Conservation (phyloP, 768 basidiomycete genomes). For the Suillus spraguei region DNA sequence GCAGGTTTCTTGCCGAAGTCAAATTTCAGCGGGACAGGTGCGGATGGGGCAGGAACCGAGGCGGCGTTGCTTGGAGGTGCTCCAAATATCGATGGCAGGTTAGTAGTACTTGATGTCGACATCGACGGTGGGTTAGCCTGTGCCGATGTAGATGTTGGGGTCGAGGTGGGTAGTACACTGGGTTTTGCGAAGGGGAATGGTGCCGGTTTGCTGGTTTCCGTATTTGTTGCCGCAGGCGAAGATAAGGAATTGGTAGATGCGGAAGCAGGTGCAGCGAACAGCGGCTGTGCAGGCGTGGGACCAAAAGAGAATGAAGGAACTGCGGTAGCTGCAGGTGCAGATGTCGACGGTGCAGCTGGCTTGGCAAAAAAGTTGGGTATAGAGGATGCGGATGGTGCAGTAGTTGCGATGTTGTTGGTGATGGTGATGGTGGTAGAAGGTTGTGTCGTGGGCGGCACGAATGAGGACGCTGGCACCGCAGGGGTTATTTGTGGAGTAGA, state of each 20-base stretch:
- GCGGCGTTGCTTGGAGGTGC: slow-evolving; percentile 14
- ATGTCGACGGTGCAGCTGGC: slow-evolving; percentile 23
- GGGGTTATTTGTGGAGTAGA: slow-evolving; percentile 16
- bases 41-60: slow-evolving; percentile 12
- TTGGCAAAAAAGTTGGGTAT: slow-evolving; percentile 16
- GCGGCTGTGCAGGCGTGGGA: slow-evolving; percentile 6
- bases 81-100: slow-evolving; percentile 23
- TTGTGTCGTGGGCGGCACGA: slow-evolving; percentile 19
- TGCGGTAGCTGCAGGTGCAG: slow-evolving; percentile 14
- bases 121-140: slow-evolving; percentile 22
- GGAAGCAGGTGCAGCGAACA: neutral
- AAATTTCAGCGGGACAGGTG: slow-evolving; percentile 16
- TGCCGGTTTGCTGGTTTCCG: slow-evolving; percentile 16
- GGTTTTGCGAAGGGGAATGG: slow-evolving; percentile 11
- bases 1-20: slow-evolving; percentile 14
- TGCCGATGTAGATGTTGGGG: slow-evolving; percentile 8
- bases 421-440: slow-evolving; percentile 11
- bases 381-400: slow-evolving; percentile 8
- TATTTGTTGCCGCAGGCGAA: slow-evolving; percentile 7
- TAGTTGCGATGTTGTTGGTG: slow-evolving; percentile 12
- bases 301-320: slow-evolving; percentile 10
- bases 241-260: slow-evolving; percentile 5
- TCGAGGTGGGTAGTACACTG: slow-evolving; percentile 23
- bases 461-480: slow-evolving; percentile 18
- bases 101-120: slow-evolving; percentile 13